Base-by-base conservation (phyloP, 1,139 yeast species). In the Saccharomyces hybrid region DNA sequence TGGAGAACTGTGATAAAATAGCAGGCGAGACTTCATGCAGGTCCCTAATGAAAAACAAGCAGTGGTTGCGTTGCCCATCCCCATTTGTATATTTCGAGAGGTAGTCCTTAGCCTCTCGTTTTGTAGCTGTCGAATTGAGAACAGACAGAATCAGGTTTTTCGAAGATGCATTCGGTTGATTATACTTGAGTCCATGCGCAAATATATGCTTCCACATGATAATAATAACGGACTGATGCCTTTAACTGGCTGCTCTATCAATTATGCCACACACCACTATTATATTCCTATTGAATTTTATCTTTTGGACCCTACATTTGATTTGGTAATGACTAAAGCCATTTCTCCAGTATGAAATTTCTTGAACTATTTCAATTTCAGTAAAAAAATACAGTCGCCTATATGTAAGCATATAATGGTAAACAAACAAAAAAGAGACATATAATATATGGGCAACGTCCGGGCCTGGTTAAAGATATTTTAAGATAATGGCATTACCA, bases 111-210 rank as follows among this genome's bases (percentile, higher is more conserved):
- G 89, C 88, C 65, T 86, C 95, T 60, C 95, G 70, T 66, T 84
- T 85, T 1, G 93, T 86, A 11, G 91, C 86, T 4, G 95, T 84
- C 4, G 89, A 82, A 62, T 80, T 83, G 53, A 86, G 72, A 31
- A 86, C 84, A 4, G 89, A 82, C 24, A 85, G 71, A n/a, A 86
- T 82, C 51, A 86, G 70, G 58, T 70, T 73, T 59, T 76, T 78
- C 11, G 77, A 74, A 14, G 71, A 62, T 5, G 74, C 63, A 54
- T 66, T 65, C 24, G 64, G 69, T 49, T 59, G 64, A 21, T 55
- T 53, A 49, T 60, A 63, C 38, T 48, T 52, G 44, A 57, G 47
- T 14, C 54, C 51, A 14, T 54, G 54, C 26, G 49, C 19, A 21
- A 57, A 49, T 9, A 50, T 42, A 50, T 49, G 31, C 44, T 52